These are phyloP conservation scores for Pulicaria dysenterica DNA, from an alignment of 129 eudicot genomes.

Conservation along the genomic window DNA sequence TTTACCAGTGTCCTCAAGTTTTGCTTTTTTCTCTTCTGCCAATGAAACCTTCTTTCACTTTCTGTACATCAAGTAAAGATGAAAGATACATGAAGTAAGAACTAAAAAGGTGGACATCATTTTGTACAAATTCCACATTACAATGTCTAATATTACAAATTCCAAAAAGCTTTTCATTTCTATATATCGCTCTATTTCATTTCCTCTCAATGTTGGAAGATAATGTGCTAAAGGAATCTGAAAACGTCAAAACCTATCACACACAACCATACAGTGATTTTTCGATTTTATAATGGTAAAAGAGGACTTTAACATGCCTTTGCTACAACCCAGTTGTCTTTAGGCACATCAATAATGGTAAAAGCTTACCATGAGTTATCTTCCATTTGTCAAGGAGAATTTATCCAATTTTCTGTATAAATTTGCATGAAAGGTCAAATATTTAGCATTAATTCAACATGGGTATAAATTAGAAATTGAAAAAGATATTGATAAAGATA, in stretches of 20 bases:
- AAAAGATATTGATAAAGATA: too few species aligned
- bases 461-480: not conserved
- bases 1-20: too few species aligned
- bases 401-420: constrained; percentile 97
- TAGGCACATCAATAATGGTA: constrained; percentile 75
- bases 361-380: constrained; percentile 99
- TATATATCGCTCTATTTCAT: constrained; percentile 62
- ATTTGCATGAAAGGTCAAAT: constrained; percentile 50
- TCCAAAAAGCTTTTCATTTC: too few species aligned
- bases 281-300: not conserved
- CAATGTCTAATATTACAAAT: too few species aligned
- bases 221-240: constrained; percentile 92
- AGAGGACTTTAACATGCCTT: constrained; percentile 54
- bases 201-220: constrained; percentile 92
- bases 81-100: too few species aligned
- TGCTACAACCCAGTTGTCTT: constrained; percentile 84
- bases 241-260: not conserved
- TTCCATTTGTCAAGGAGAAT: constrained; percentile 91
- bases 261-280: not conserved
- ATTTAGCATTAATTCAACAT: constrained; percentile 10
- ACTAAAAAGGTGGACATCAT: too few species aligned
- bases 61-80: too few species aligned
- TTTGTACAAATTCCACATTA: too few species aligned
- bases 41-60: too few species aligned
- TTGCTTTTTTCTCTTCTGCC: too few species aligned